Base-by-base conservation (phyloP, 192 early-diverging fungal species). In the Coemansia sp. region DNA sequence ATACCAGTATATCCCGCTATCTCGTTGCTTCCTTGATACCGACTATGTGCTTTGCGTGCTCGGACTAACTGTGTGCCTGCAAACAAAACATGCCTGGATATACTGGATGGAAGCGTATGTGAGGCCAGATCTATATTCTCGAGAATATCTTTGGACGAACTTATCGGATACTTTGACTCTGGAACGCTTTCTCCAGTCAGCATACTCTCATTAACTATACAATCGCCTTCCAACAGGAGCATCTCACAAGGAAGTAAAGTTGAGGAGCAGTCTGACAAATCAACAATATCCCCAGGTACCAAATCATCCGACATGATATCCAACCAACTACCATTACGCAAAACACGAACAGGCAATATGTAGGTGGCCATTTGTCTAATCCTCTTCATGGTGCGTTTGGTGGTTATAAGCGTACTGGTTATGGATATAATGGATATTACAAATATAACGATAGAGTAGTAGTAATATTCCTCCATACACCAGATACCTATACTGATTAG, bases 161-260 rank as follows among this genome's bases (percentile, higher is more conserved):
- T 54, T 5, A 94, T 78, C 1, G 93, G 84, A 5, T 68, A 66
- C 61, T 99, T 99, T 18, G 87, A 89, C 17, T 98, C 92, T 5
- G 95, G 93, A 0, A 96, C 78, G 26, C 89, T 91, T 65, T 99
- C 97, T 20, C 97, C 97, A 4, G 97, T 99, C 17, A 99, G 79
- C 93, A 98, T 95, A 55, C 83, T 89, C 72, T 98, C 97, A 72
- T 97, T 95, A 33, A 97, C 84, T 42, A 99, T 95, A 56, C 92
- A 95, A 55, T 92, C 91, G 22, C 97, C 97, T 15, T 87, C 79
- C 5, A 98, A 68, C 3, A 99, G 71, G 17, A 97, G 60, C 9
- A 88, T 89, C 39, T 99, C 97, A 62, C 94, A 98, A 0, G 97
- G 94, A 17, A 94, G 72, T 3, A 75, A 59, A 1, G 75, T 50